phyloP scores from a whole-genome alignment of 1,284 basidiomycete species.

The Neonothopanus nambi region DNA sequence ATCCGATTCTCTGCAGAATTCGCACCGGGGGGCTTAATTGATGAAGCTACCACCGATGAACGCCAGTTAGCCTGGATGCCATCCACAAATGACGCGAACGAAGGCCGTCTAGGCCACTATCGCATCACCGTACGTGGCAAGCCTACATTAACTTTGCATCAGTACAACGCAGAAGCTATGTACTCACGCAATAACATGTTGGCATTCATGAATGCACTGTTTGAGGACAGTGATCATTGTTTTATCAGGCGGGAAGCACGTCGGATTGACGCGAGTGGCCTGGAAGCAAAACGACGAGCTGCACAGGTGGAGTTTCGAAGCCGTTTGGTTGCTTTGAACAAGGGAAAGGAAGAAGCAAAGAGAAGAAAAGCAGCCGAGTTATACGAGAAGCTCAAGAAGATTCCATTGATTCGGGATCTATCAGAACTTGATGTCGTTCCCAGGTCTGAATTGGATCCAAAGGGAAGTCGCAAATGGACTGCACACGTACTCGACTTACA shows the following conservation, averaged over 20 bases:
- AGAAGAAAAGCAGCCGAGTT: background rate
- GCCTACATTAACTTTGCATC: constrained; percentile 9
- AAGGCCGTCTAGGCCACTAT: constrained; percentile 22
- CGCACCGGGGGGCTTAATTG: constrained; percentile 20
- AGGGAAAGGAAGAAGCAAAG: background rate
- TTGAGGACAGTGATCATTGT: constrained; percentile 4
- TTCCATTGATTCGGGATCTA: background rate
- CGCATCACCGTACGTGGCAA: constrained; percentile 6
- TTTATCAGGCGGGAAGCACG: constrained; percentile 12
- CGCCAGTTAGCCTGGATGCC: constrained; percentile 18
- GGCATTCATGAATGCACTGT: constrained; percentile 14
- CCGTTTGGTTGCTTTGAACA: background rate
- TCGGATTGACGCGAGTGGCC: background rate
- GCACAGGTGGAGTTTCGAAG: constrained; percentile 1
- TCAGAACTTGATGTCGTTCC: background rate
- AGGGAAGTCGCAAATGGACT: background rate
- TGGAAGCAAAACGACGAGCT: background rate
- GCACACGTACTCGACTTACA: background rate
- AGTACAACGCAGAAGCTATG: constrained; percentile 15
- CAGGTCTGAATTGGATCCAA: background rate
- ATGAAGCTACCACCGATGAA: constrained; percentile 16
- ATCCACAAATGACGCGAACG: constrained; percentile 26
- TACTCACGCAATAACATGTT: constrained; percentile 13
- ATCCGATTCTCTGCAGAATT: constrained; percentile 21
- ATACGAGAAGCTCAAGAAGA: background rate